Conservation (phyloP, 2,329 filamentous ascomycete genomes). For the Cladophialophora yegresii region DNA sequence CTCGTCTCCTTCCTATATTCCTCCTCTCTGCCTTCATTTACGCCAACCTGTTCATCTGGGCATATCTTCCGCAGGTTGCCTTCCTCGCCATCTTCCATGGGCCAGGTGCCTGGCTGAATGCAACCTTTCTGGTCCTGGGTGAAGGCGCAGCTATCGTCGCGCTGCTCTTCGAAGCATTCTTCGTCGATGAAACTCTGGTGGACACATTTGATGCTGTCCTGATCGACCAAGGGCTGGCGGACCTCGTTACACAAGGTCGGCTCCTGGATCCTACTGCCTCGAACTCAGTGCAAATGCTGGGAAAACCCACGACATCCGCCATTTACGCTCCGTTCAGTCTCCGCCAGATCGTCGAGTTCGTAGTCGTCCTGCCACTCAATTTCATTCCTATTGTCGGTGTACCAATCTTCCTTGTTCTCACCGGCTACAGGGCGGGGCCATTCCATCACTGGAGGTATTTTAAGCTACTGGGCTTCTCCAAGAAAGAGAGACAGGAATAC, state of each 20-base stretch:
- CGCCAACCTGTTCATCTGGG: constrained; percentile 80
- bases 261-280: constrained; percentile 64
- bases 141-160: constrained; percentile 64
- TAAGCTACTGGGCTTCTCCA: constrained; percentile 71
- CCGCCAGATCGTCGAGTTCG: constrained; percentile 84
- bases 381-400: constrained; percentile 81
- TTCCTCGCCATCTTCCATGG: constrained; percentile 89
- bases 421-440: constrained; percentile 82
- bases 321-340: constrained; percentile 87
- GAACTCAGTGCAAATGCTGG: constrained; percentile 75
- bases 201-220: constrained; percentile 85
- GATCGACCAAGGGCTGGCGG: constrained; percentile 69
- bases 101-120: constrained; percentile 83
- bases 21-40: constrained; percentile 83
- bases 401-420: constrained; percentile 82
- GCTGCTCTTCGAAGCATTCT: constrained; percentile 74
- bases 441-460: constrained; percentile 92
- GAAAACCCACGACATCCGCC: constrained; percentile 73
- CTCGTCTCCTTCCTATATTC: constrained; percentile 76
- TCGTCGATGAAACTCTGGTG: constrained; percentile 75
- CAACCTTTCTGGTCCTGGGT: constrained; percentile 76
- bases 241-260: constrained; percentile 68
- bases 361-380: constrained; percentile 78
- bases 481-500: constrained; percentile 71
- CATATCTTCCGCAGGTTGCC: constrained; percentile 85